These are phyloP conservation scores for Diaporthe vaccinii DNA, from an alignment of 2,329 filamentous ascomycete genomes.

Conservation along the genomic window DNA sequence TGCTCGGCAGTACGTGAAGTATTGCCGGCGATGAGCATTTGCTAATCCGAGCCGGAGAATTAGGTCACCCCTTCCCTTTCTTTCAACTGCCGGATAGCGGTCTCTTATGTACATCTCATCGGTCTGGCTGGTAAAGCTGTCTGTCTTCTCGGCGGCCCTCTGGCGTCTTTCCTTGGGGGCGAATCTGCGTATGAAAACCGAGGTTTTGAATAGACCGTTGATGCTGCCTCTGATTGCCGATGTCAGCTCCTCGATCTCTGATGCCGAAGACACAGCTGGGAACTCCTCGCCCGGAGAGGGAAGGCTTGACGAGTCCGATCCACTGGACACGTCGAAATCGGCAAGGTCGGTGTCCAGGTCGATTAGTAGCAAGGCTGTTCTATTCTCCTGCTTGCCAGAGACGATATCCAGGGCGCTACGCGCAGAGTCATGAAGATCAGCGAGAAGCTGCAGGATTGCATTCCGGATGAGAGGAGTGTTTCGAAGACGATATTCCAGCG, in stretches of 20 bases:
- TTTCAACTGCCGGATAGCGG: not conserved
- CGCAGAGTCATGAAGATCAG: not conserved
- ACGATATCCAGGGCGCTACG: not conserved
- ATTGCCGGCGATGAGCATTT: not conserved
- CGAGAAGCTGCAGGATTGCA: not conserved
- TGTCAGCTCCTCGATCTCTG: not conserved
- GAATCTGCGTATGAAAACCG: not conserved
- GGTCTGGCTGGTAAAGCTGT: not conserved
- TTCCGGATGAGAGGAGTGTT: not conserved
- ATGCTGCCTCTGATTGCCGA: not conserved
- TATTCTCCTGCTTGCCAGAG: not conserved
- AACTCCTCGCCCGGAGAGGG: not conserved
- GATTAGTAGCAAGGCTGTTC: not conserved
- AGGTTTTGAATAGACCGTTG: not conserved
- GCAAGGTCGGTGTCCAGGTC: not conserved
- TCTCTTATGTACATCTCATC: slow-evolving; percentile 2
- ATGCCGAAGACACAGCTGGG: not conserved
- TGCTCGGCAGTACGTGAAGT: not conserved
- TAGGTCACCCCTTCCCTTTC: not conserved
- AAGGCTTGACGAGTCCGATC: not conserved
- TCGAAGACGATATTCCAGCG: not conserved
- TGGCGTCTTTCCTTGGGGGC: not conserved
- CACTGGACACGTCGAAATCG: not conserved
- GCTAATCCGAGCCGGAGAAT: not conserved
- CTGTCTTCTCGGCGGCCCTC: not conserved